phyloP scores from a whole-genome alignment of 805 yeast genomes.

The Teunomyces cretensis region DNA sequence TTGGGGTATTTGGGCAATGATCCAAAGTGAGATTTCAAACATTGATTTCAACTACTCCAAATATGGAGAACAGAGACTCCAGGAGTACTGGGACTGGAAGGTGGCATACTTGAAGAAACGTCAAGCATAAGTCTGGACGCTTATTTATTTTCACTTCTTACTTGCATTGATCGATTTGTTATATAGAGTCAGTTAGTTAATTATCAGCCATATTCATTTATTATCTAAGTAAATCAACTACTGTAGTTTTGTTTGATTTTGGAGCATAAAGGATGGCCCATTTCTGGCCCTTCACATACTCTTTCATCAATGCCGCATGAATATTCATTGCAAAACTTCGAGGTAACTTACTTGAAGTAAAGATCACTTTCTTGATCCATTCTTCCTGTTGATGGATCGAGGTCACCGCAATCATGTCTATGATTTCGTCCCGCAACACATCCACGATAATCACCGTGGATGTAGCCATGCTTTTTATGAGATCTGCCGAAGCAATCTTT shows the following conservation, averaged over 20 bases:
- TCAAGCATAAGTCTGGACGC: background rate
- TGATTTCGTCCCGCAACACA: constrained; percentile 68
- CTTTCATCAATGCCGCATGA: constrained; percentile 70
- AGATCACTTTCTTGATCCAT: constrained; percentile 81
- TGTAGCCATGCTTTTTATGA: constrained; percentile 53
- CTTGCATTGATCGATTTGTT: background rate
- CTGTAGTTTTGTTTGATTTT: constrained; percentile 64
- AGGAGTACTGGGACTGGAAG: constrained; percentile 75
- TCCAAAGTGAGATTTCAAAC: constrained; percentile 64
- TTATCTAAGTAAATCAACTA: constrained; percentile 28
- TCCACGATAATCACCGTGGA: constrained; percentile 82
- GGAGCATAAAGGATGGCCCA: constrained; percentile 79
- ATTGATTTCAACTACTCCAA: constrained; percentile 71
- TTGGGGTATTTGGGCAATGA: constrained; percentile 85
- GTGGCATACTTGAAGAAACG: constrained; percentile 11
- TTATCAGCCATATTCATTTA: background rate
- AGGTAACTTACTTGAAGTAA: constrained; percentile 72
- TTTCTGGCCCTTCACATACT: constrained; percentile 65
- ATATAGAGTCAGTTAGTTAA: background rate
- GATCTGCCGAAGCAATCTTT: constrained; percentile 53
- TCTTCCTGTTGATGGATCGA: constrained; percentile 77
- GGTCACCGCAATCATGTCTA: constrained; percentile 78
- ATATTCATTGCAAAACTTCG: constrained; percentile 77
- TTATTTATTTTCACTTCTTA: constrained; percentile 1
- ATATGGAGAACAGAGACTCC: constrained; percentile 58